phyloP scores from a whole-genome alignment of 2,329 filamentous ascomycete species.

The Ramichloridium luteum region DNA sequence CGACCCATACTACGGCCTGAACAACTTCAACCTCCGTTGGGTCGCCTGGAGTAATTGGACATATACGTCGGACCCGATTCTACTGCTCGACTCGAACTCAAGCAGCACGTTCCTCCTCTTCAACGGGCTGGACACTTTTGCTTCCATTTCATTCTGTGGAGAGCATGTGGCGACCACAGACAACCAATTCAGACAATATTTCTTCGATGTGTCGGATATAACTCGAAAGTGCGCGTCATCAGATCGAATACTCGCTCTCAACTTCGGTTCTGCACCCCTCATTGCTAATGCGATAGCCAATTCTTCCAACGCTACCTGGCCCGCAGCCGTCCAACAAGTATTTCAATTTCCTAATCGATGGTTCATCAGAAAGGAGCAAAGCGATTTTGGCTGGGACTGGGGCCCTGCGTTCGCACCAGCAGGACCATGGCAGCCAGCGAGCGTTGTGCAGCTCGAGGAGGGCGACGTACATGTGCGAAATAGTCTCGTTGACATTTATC shows the following conservation, averaged over 20 bases:
- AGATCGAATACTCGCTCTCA: conserved; percentile 34
- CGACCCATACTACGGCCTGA: conserved; percentile 43
- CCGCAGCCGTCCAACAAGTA: conserved; percentile 33
- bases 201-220: conserved; percentile 42
- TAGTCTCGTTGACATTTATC: conserved; percentile 46
- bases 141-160: conserved; percentile 44
- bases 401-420: conserved; percentile 32
- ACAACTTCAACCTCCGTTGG: conserved; percentile 50
- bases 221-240: conserved; percentile 29
- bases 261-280: conserved; percentile 45
- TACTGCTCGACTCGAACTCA: conserved; percentile 26
- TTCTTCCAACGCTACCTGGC: conserved; percentile 32
- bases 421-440: conserved; percentile 51
- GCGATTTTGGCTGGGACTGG: conserved; percentile 51
- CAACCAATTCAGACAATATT: conserved; percentile 52
- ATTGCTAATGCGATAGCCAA: conserved; percentile 43
- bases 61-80: conserved; percentile 40
- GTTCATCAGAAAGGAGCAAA: conserved; percentile 50
- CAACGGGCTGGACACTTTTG: conserved; percentile 51
- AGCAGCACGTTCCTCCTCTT: conserved; percentile 45
- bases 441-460: conserved; percentile 39
- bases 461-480: conserved; percentile 39
- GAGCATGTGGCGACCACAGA: conserved; percentile 44
- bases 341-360: conserved; percentile 43
- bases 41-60: conserved; percentile 49